phyloP scores from a whole-genome alignment of 179 eudicot species.

The Corrigiola litoralis region DNA sequence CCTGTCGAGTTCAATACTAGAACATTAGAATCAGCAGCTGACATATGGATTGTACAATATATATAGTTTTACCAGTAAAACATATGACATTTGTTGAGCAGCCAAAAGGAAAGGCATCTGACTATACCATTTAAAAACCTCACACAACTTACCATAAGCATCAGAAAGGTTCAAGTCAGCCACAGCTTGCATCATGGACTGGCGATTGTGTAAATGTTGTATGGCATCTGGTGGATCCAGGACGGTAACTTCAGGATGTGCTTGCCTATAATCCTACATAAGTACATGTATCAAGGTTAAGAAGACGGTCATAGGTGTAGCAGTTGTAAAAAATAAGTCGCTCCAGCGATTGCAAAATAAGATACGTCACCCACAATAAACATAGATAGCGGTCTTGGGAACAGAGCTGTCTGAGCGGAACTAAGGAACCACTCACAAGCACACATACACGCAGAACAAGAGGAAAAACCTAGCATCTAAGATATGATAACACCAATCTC shows the following conservation, averaged over 20 bases:
- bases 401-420: too few relatives aligned
- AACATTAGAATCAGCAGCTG: not conserved
- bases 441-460: too few relatives aligned
- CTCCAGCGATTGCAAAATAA: too few relatives aligned
- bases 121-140: not conserved
- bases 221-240: conserved; percentile 98
- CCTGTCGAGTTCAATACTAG: conserved; percentile 39
- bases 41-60: not conserved
- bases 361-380: too few relatives aligned
- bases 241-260: conserved; percentile 81
- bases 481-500: too few relatives aligned
- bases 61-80: not conserved
- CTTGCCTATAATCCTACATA: conserved; percentile 69
- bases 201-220: conserved; percentile 80
- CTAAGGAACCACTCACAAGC: too few relatives aligned
- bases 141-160: conserved; percentile 48
- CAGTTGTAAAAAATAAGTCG: too few relatives aligned
- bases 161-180: conserved; percentile 73
- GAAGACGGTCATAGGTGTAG: conserved; percentile 1
- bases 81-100: too few relatives aligned
- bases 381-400: too few relatives aligned
- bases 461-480: too few relatives aligned
- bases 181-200: conserved; percentile 88
- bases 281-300: conserved; percentile 3
- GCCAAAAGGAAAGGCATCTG: not conserved